Conservation (phyloP, 2,329 filamentous ascomycete species). For the Trichoderma sp. region DNA sequence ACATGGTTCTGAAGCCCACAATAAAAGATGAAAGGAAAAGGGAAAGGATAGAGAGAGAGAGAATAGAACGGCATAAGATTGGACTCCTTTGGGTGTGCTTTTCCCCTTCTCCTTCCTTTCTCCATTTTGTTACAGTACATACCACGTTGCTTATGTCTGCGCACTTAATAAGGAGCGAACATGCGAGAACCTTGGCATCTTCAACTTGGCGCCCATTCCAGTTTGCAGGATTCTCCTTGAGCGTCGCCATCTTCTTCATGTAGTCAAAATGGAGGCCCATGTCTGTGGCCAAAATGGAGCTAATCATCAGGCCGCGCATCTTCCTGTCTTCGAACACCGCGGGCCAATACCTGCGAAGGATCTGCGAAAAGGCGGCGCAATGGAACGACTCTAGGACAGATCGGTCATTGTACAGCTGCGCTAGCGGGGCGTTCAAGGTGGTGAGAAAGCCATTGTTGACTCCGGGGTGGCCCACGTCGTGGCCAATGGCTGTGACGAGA, state of each 20-base stretch:
- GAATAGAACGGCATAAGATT: neutral
- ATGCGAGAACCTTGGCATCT: conserved; percentile 76
- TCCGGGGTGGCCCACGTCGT: conserved; percentile 95
- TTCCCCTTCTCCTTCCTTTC: neutral
- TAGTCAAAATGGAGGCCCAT: conserved; percentile 98
- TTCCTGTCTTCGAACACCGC: conserved; percentile 72
- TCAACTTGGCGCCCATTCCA: conserved; percentile 77
- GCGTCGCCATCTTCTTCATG: conserved; percentile 80
- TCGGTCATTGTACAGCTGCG: conserved; percentile 93
- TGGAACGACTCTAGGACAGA: conserved; percentile 97
- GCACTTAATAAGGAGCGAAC: conserved; percentile 92
- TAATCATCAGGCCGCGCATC: conserved; percentile 90
- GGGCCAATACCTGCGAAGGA: conserved; percentile 89
- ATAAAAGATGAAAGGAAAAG: neutral
- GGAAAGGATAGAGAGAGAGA: too few species aligned
- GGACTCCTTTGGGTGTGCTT: neutral
- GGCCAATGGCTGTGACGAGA: conserved; percentile 92
- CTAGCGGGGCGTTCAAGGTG: conserved; percentile 85
- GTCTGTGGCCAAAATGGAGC: conserved; percentile 94
- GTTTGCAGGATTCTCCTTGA: conserved; percentile 73
- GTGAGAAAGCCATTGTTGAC: conserved; percentile 98
- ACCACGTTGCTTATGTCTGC: conserved; percentile 98
- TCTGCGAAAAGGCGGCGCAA: conserved; percentile 94
- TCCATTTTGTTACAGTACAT: conserved; percentile 42
- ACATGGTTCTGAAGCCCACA: neutral